phyloP scores from a whole-genome alignment of 805 yeast genomes.

The Aciculoconidium aculeatum region DNA sequence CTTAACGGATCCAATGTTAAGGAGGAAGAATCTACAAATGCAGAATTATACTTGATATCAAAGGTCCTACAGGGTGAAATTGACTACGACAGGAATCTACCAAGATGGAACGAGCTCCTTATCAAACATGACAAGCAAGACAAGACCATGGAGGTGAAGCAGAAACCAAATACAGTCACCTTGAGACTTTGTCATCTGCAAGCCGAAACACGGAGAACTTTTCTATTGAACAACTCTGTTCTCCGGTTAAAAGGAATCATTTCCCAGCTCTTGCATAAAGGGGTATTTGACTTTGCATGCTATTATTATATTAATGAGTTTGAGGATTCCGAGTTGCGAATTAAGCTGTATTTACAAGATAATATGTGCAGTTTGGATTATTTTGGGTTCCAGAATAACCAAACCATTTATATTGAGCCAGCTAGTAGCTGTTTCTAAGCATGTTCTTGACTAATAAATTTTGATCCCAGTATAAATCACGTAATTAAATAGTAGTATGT shows the following conservation, averaged over 20 bases:
- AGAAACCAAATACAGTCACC: too few species aligned
- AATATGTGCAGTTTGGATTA: slow-evolving; percentile 23
- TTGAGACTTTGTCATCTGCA: too few species aligned
- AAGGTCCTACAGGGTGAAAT: slow-evolving; percentile 33
- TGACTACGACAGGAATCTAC: slow-evolving; percentile 10
- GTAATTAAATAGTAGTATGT: too few species aligned
- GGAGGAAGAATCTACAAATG: slow-evolving; percentile 46
- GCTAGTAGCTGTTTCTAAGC: too few species aligned
- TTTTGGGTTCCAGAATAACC: slow-evolving; percentile 17
- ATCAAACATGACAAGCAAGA: slow-evolving; percentile 26
- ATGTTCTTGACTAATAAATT: too few species aligned
- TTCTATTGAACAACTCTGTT: slow-evolving; percentile 21
- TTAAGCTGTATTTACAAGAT: slow-evolving; percentile 20
- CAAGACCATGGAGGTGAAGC: background rate
- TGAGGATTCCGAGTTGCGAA: slow-evolving; percentile 9
- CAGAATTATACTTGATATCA: slow-evolving; percentile 63
- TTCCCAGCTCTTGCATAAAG: slow-evolving; percentile 9
- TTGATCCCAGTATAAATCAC: too few species aligned
- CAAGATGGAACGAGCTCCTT: slow-evolving; percentile 41
- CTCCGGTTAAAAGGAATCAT: slow-evolving; percentile 31
- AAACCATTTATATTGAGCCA: slow-evolving; percentile 16
- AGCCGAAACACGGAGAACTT: slow-evolving; percentile 10
- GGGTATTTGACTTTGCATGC: slow-evolving; percentile 20
- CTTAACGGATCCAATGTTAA: slow-evolving; percentile 57
- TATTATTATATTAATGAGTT: slow-evolving; percentile 21